Conservation (phyloP, 768 basidiomycete species). For the Punctularia strigosozonata region DNA sequence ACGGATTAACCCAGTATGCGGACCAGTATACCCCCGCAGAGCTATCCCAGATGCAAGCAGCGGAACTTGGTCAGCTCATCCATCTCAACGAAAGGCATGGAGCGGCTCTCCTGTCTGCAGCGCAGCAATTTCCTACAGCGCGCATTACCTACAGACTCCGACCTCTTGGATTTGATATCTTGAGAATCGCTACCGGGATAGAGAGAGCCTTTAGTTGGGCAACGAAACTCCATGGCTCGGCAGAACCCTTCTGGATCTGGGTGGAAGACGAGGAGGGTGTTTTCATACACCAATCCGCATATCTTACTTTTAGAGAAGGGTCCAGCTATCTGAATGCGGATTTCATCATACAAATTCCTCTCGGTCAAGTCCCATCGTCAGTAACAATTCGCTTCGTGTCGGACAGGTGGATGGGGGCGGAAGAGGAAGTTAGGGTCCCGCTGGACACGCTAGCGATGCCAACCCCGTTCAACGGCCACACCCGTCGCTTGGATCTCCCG, state of each 20-base stretch:
- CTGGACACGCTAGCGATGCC: conserved; percentile 76
- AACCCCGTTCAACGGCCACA: conserved; percentile 36
- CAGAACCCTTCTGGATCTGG: conserved; percentile 94
- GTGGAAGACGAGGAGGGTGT: conserved; percentile 75
- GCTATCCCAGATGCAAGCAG: conserved; percentile 52
- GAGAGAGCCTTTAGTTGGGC: conserved; percentile 73
- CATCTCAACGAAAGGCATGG: conserved; percentile 85
- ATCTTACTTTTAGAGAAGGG: conserved; percentile 58
- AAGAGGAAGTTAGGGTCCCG: conserved; percentile 54
- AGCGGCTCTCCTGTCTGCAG: conserved; percentile 61
- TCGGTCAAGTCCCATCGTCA: conserved; percentile 43
- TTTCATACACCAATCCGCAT: conserved; percentile 72
- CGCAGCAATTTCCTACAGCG: conserved; percentile 74
- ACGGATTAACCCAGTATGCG: conserved; percentile 69
- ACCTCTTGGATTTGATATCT: conserved; percentile 75
- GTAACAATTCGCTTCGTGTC: conserved; percentile 74
- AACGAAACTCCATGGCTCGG: conserved; percentile 54
- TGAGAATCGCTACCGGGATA: conserved; percentile 61
- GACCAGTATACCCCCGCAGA: conserved; percentile 72
- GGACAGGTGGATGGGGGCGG: conserved; percentile 89
- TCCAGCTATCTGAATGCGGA: conserved; percentile 51
- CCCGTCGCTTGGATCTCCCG: conserved; percentile 59
- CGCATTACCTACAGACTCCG: conserved; percentile 56
- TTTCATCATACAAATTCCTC: conserved; percentile 70
- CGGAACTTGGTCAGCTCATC: conserved; percentile 65